Conservation (phyloP, 768 basidiomycete species). For the Phanerochaete carnosa region DNA sequence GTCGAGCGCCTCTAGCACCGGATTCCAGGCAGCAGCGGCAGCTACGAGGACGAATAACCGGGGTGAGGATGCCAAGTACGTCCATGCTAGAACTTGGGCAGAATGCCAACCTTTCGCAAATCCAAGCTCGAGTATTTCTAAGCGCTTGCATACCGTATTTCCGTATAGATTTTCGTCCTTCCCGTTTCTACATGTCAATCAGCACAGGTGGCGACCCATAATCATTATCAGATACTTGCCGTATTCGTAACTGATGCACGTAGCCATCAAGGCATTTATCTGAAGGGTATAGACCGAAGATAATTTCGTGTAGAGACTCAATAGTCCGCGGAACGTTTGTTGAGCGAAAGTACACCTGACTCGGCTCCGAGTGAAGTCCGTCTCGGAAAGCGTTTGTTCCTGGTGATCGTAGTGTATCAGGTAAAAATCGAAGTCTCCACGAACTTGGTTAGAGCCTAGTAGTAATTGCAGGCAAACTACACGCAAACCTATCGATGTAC, state of each 20-base stretch:
- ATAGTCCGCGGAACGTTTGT: conserved; percentile 79
- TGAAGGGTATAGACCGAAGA: conserved; percentile 69
- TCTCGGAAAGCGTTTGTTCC: neutral
- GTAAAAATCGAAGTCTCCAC: conserved; percentile 61
- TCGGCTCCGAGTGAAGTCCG: conserved; percentile 27
- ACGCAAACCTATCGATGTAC: conserved; percentile 60
- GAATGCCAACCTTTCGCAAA: conserved; percentile 57
- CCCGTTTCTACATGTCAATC: conserved; percentile 44
- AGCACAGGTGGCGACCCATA: neutral
- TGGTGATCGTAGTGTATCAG: conserved; percentile 32
- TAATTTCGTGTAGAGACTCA: conserved; percentile 69
- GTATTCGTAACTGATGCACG: conserved; percentile 49
- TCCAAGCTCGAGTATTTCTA: conserved; percentile 56
- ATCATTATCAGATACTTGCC: conserved; percentile 36
- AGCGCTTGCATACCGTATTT: conserved; percentile 65
- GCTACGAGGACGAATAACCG: conserved; percentile 34
- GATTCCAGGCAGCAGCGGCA: conserved; percentile 63
- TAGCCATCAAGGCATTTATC: conserved; percentile 42
- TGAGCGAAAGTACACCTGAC: conserved; percentile 62
- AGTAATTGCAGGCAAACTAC: neutral
- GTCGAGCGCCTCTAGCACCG: conserved; percentile 58
- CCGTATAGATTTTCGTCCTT: conserved; percentile 71
- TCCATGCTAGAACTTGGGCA: neutral
- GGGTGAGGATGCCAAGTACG: neutral
- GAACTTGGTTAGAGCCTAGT: neutral